These are phyloP conservation scores for Meyerozyma athensensis DNA, from an alignment of 1,139 yeast species.

Conservation along the genomic window DNA sequence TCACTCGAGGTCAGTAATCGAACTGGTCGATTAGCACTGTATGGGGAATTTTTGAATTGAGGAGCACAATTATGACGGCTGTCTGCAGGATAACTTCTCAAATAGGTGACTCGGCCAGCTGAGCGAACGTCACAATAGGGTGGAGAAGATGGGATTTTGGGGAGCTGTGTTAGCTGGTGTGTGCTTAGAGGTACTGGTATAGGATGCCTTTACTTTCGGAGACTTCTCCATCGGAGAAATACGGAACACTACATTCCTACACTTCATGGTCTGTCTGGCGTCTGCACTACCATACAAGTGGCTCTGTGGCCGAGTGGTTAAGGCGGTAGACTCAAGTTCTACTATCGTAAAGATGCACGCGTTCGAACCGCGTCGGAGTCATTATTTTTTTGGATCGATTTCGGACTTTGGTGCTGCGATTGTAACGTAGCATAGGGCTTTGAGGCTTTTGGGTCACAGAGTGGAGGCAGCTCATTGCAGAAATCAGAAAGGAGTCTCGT, in stretches of 20 bases:
- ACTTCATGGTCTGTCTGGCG: too few relatives aligned
- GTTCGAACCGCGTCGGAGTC: constrained; percentile 4
- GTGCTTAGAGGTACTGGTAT: too few relatives aligned
- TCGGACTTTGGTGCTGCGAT: too few relatives aligned
- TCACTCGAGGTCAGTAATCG: background rate
- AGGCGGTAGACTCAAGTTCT: constrained; percentile 4
- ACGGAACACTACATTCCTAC: too few relatives aligned
- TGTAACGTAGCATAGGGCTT: too few relatives aligned
- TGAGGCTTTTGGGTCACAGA: too few relatives aligned
- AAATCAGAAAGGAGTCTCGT: too few relatives aligned
- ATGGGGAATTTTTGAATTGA: constrained; percentile 4
- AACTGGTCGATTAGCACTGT: constrained; percentile 2
- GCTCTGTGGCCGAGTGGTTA: constrained; percentile 4
- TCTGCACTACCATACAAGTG: too few relatives aligned
- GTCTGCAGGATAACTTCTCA: background rate
- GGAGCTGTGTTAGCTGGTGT: too few relatives aligned
- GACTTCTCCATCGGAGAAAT: too few relatives aligned
- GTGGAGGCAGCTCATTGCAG: too few relatives aligned
- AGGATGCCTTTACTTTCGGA: too few relatives aligned
- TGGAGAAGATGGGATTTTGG: background rate
- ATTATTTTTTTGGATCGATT: constrained; percentile 2
- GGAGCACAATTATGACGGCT: constrained; percentile 1
- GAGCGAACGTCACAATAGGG: background rate
- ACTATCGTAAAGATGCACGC: constrained; percentile 3
- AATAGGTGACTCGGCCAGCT: constrained; percentile 4